phyloP scores from a whole-genome alignment of 2,329 filamentous ascomycete genomes.

The Cladorrhinum sp. region DNA sequence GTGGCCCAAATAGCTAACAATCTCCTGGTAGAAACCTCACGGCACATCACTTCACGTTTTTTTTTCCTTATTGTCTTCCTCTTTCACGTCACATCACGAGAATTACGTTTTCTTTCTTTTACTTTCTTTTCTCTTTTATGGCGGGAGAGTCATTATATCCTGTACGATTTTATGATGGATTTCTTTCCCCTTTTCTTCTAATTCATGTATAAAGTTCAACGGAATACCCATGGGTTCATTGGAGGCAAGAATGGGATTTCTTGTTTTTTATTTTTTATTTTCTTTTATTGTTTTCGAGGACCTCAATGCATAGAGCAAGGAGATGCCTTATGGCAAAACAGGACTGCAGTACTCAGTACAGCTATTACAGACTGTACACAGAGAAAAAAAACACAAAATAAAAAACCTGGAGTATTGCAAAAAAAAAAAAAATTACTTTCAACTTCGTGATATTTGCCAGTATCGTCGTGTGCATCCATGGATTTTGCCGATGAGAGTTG shows the following conservation, averaged over 20 bases:
- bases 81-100: not conserved
- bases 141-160: not conserved
- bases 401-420: not conserved
- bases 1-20: too few species aligned
- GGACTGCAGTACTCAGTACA: not conserved
- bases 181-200: not conserved
- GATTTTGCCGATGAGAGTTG: too few species aligned
- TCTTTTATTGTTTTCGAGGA: not conserved
- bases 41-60: not conserved
- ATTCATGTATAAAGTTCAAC: not conserved
- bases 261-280: not conserved
- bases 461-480: too few species aligned
- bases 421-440: not conserved
- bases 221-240: not conserved
- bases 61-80: not conserved
- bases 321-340: not conserved
- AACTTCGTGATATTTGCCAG: not conserved
- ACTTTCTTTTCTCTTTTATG: not conserved
- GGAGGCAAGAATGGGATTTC: not conserved
- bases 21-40: not conserved
- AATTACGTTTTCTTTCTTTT: constrained; percentile 1
- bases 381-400: not conserved
- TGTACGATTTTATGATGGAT: not conserved
- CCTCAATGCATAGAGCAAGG: not conserved
- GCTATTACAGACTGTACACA: not conserved